phyloP scores from a whole-genome alignment of 805 yeast genomes.

The Candida incommunis region DNA sequence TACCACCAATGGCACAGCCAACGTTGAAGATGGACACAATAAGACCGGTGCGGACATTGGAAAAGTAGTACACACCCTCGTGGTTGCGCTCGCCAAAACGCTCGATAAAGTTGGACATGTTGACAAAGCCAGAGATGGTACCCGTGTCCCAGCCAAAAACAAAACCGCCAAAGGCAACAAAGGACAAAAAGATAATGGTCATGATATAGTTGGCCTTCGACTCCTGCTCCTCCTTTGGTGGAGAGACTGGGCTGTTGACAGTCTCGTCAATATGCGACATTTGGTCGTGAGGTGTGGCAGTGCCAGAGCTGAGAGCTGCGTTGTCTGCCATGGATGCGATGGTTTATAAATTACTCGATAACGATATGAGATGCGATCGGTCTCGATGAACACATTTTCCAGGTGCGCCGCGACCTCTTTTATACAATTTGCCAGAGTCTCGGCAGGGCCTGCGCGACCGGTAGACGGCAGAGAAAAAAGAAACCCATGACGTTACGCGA shows the following conservation, averaged over 20 bases:
- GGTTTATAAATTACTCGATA: too few species aligned
- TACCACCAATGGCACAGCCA: constrained; percentile 60
- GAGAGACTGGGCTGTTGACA: neutral
- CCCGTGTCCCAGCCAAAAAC: constrained; percentile 60
- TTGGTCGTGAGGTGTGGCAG: neutral
- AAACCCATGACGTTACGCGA: too few species aligned
- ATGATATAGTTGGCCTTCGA: constrained; percentile 3
- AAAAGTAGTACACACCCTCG: constrained; percentile 25
- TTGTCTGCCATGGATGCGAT: neutral
- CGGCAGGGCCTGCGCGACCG: too few species aligned
- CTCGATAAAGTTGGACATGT: constrained; percentile 35
- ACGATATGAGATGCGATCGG: too few species aligned
- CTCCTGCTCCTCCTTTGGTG: neutral
- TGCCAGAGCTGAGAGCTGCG: neutral
- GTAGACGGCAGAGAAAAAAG: too few species aligned
- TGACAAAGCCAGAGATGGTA: constrained; percentile 51
- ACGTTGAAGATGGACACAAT: constrained; percentile 62
- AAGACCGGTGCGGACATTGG: constrained; percentile 43
- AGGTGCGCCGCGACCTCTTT: too few species aligned
- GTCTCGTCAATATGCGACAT: neutral
- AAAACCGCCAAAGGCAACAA: constrained; percentile 51
- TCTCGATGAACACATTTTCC: too few species aligned
- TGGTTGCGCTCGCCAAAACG: constrained; percentile 33
- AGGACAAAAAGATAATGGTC: constrained; percentile 26
- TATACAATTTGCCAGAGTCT: too few species aligned